Evolutionary conservation across 768 basidiomycete species (phyloP), one percentile per base, ranked within the genome.

Genomic region (Stropharia rugosoannulata): DNA sequence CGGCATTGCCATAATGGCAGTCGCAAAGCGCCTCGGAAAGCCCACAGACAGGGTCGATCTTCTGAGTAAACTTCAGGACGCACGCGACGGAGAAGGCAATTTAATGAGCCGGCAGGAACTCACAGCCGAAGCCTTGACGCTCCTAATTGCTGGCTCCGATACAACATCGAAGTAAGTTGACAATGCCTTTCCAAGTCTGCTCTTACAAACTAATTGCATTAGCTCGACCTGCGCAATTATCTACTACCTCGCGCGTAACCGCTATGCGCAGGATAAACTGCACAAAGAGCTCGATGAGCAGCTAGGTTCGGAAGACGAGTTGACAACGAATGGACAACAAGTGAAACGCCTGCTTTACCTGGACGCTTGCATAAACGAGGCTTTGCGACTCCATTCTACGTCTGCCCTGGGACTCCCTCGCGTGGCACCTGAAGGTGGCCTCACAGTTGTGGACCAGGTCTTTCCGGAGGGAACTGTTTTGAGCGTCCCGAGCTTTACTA

Each of bases 201-300:
- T 32, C 37, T 22, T 18, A 19, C 51, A 27, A 47, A 39, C 41
- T 56, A 40, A 57, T 59, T 18, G 42, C 37, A 45, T 5, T 56
- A 93, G 91, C 74, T 94, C 93, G 15, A 90, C 90, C 4, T 94
- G 92, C 62, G 93, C 93, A 10, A 93, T 95, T 65, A 79, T 90
- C 19, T 94, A 92, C 74, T 81, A 93, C 66, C 81, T 97, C 56
- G 89, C 91, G 4, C 72, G 73, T 22, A 82, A 89, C 68, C 90
- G 82, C 3, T 63, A 64, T 2, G 83, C 78, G 3, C 89, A 94
- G 63, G 73, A 68, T 38, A 90, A 86, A 61, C 80, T 97, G 4
- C 90, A 92, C 49, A 75, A 77, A 49, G 93, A 95, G 64, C 82
- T 96, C 6, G 84, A 81, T 49, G 81, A 86, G 55, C 78, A 87